phyloP scores from a whole-genome alignment of 495 filamentous ascomycete species.

The Sordaria brevicollis region DNA sequence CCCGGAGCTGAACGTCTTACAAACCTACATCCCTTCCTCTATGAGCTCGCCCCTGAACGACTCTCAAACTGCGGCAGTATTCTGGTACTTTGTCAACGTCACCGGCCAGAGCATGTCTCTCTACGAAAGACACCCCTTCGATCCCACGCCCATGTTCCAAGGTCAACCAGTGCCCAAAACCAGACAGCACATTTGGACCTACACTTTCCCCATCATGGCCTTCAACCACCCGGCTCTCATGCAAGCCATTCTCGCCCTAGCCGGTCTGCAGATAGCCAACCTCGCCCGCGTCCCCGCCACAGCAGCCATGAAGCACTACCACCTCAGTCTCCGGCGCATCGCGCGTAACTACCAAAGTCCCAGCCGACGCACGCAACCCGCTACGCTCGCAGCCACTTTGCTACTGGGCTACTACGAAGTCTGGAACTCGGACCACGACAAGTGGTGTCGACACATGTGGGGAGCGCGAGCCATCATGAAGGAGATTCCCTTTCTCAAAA shows the following conservation, averaged over 20 bases:
- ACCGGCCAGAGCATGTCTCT: slow-evolving; percentile 82
- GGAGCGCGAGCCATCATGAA: slow-evolving; percentile 74
- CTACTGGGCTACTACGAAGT: slow-evolving; percentile 90
- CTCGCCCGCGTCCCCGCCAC: slow-evolving; percentile 61
- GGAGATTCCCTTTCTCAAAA: slow-evolving; percentile 67
- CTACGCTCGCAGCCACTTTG: slow-evolving; percentile 81
- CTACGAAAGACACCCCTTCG: slow-evolving; percentile 74
- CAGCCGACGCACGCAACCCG: slow-evolving; percentile 59
- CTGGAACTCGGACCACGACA: slow-evolving; percentile 85
- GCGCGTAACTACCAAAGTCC: slow-evolving; percentile 63
- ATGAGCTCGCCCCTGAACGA: slow-evolving; percentile 76
- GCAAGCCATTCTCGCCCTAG: slow-evolving; percentile 84
- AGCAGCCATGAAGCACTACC: slow-evolving; percentile 85
- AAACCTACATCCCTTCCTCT: slow-evolving; percentile 64
- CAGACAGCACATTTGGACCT: slow-evolving; percentile 74
- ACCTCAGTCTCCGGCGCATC: slow-evolving; percentile 69
- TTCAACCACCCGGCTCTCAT: slow-evolving; percentile 76
- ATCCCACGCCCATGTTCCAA: slow-evolving; percentile 61
- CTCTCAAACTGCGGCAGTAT: slow-evolving; percentile 71
- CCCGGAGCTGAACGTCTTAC: slow-evolving; percentile 50
- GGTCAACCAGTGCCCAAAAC: slow-evolving; percentile 52
- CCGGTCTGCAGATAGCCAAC: slow-evolving; percentile 80
- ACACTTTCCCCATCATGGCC: slow-evolving; percentile 76
- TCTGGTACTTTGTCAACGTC: slow-evolving; percentile 85
- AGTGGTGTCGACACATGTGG: slow-evolving; percentile 87